Evolutionary conservation across 2,329 filamentous ascomycete genomes (phyloP), one percentile per base, ranked within the genome.

Genomic region (Alternaria sp.): DNA sequence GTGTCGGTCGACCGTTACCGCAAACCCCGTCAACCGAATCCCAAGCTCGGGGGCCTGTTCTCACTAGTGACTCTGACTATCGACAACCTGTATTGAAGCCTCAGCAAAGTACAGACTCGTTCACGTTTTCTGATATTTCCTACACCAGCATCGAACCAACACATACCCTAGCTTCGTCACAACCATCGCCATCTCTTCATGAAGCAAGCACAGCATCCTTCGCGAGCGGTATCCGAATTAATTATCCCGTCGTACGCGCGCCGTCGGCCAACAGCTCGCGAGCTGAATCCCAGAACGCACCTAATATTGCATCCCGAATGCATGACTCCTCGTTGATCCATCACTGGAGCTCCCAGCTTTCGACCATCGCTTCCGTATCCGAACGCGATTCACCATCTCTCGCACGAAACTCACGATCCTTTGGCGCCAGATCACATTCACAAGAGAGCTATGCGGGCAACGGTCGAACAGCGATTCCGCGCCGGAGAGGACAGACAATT

Each of bases 321-420:
- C 73, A 72, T 64, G 71, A 74, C 59, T 73, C 68, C 51, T 63
- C 69, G 14, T 67, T 74, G 54, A 71, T 73, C 59, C 75, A 77
- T 60, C 73, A 76, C 45, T 78, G 75, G 76, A 78, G 75, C 65
- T 76, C 76, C 21, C 74, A 77, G 66, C 70, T 78, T 44, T 78
- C 76, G 51, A 78, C 76, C 17, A 77, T 77, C 40, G 63, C 66
- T 26, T 77, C 75, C 13, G 71, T 72, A 36, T 77, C 75, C 31
- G 75, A 77, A 56, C 74, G 73, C 56, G 72, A 68, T 44, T 77
- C 75, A 29, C 70, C 70, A 53, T 77, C 75, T 23, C 58, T 74
- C 51, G 71, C 67, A 41, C 70, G 74, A 37, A 60, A 51, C 54
- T 75, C 75, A 41, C 71, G 66, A 41, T 77, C 74, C 2, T 66